phyloP scores from a whole-genome alignment of 176 grass and related monocot genomes.

The Oryza rufipogon region DNA sequence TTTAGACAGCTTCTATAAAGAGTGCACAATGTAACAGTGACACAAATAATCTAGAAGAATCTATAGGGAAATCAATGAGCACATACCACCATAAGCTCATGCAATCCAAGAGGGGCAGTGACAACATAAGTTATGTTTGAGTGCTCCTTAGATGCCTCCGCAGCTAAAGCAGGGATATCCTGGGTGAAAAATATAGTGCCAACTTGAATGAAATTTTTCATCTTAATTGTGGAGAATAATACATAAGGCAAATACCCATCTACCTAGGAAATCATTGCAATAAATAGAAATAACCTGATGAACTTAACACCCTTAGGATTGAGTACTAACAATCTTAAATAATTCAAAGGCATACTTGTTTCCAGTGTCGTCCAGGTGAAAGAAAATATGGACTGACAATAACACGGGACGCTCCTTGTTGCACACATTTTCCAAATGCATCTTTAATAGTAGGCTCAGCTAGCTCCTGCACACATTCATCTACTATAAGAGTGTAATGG shows the following conservation, averaged over 20 bases:
- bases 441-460: conserved; percentile 79
- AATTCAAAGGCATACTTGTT: conserved; percentile 51
- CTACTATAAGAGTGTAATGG: neutral
- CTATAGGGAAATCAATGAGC: conserved; percentile 17
- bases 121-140: conserved; percentile 71
- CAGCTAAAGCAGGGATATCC: conserved; percentile 85
- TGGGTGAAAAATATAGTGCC: conserved; percentile 37
- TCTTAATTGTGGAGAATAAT: conserved; percentile 5
- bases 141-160: conserved; percentile 73
- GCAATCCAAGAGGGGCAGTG: conserved; percentile 87
- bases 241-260: neutral
- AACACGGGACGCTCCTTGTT: conserved; percentile 70
- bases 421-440: conserved; percentile 82
- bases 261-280: conserved; percentile 7
- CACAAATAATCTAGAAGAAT: conserved; percentile 14
- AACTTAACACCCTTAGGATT: neutral
- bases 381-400: conserved; percentile 94
- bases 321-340: neutral
- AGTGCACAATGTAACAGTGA: neutral
- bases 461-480: conserved; percentile 62
- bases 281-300: neutral
- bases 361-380: conserved; percentile 89
- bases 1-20: neutral
- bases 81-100: conserved; percentile 93
- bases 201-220: neutral